A percentile compares a stretch with the other conserved stretches of the same genome.
These are phyloP conservation scores for Umbelopsis sp. DNA, from an alignment of 192 early-diverging fungal species.

Conservation along the genomic window DNA sequence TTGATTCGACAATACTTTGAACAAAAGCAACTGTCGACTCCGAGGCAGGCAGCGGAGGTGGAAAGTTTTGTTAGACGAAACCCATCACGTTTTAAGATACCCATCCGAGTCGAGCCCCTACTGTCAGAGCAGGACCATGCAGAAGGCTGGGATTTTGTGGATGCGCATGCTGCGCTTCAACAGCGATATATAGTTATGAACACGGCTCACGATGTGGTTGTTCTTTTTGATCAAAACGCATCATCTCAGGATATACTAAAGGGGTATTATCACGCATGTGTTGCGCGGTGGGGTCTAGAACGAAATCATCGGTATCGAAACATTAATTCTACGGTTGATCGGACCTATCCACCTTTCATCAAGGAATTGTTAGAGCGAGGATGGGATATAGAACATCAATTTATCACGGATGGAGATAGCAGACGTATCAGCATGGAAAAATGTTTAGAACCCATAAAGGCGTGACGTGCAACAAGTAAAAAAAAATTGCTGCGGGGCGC, in stretches of 20 bases:
- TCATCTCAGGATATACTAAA: constrained; percentile 53
- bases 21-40: constrained; percentile 32
- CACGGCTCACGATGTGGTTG: constrained; percentile 36
- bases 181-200: constrained; percentile 44
- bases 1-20: constrained; percentile 36
- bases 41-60: constrained; percentile 38
- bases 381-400: constrained; percentile 57
- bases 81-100: constrained; percentile 46
- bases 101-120: constrained; percentile 52
- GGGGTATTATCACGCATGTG: constrained; percentile 68
- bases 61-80: constrained; percentile 55
- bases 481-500: no score
- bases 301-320: constrained; percentile 27
- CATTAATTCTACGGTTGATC: constrained; percentile 40
- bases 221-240: constrained; percentile 62
- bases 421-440: neutral
- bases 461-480: no score
- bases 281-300: constrained; percentile 25
- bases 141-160: constrained; percentile 31
- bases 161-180: constrained; percentile 25
- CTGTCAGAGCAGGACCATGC: constrained; percentile 35
- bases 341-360: constrained; percentile 41
- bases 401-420: constrained; percentile 22
- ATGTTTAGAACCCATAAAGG: neutral
- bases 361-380: constrained; percentile 41